A percentile compares a stretch with the other conserved stretches of the same genome.
These are phyloP conservation scores for Phytophthora pluvialis DNA, from an alignment of 352 stramenopile genomes.

Conservation along the genomic window DNA sequence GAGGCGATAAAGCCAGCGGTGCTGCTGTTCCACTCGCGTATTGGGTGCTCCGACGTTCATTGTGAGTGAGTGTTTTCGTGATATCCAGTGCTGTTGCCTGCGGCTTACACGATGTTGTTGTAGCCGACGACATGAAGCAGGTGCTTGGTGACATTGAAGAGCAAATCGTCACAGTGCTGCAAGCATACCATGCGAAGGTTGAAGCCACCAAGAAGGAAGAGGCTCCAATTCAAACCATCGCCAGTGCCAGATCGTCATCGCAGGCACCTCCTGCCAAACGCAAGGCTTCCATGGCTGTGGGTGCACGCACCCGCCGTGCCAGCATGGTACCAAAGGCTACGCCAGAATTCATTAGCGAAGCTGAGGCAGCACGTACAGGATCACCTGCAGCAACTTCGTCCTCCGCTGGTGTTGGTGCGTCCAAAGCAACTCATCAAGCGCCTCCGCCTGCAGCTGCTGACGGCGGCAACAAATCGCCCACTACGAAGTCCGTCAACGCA, in stretches of 20 bases:
- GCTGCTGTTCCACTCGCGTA: conserved; percentile 68
- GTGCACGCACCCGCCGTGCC: conserved; percentile 17
- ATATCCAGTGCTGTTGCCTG: background rate
- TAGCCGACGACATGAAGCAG: conserved; percentile 79
- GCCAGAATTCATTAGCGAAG: conserved; percentile 12
- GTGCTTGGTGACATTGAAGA: conserved; percentile 81
- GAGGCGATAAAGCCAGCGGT: conserved; percentile 68
- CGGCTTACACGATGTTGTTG: background rate
- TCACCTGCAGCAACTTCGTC: conserved; percentile 16
- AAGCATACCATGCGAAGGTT: conserved; percentile 72
- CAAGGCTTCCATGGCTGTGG: conserved; percentile 19
- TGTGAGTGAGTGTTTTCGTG: conserved; percentile 36
- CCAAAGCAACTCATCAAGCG: conserved; percentile 18
- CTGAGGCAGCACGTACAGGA: conserved; percentile 5
- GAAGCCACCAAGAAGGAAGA: conserved; percentile 50
- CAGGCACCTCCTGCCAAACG: conserved; percentile 27
- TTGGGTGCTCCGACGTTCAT: conserved; percentile 72
- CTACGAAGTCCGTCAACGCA: conserved; percentile 40
- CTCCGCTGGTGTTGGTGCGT: background rate
- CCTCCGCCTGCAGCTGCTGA: conserved; percentile 1
- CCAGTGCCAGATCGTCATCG: conserved; percentile 8
- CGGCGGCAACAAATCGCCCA: conserved; percentile 33
- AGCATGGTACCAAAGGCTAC: conserved; percentile 11
- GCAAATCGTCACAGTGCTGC: conserved; percentile 67
- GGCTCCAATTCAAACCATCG: conserved; percentile 1